These are phyloP conservation scores for Nicotiana tomentosiformis DNA, from an alignment of 257 asterid species.

Conservation along the genomic window DNA sequence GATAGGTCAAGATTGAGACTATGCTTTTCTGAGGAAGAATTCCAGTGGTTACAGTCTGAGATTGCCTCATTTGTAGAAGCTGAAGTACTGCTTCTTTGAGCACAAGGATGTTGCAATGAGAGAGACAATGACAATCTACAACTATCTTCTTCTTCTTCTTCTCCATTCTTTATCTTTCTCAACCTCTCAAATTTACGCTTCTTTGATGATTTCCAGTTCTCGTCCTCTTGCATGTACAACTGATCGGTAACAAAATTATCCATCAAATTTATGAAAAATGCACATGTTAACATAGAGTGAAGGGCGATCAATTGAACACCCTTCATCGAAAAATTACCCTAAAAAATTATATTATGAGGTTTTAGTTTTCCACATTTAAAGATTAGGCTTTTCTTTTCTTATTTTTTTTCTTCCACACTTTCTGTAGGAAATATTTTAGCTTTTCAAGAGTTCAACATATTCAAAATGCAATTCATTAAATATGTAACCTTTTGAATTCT, in stretches of 20 bases:
- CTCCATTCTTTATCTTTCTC: background rate
- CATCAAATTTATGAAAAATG: background rate
- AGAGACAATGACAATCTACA: conserved; percentile 53
- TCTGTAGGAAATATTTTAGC: no score
- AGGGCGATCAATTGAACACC: no score
- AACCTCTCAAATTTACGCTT: conserved; percentile 12
- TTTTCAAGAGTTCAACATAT: no score
- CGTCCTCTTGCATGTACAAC: conserved; percentile 4
- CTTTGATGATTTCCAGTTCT: background rate
- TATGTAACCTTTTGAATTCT: no score
- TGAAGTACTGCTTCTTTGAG: no score
- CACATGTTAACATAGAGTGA: background rate
- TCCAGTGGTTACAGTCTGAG: background rate
- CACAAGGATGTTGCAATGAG: conserved; percentile 33
- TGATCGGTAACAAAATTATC: background rate
- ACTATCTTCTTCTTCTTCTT: conserved; percentile 26
- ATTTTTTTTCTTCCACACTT: no score
- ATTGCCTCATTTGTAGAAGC: conserved; percentile 41
- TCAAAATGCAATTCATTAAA: no score
- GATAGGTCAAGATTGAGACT: conserved; percentile 50
- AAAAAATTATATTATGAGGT: no score
- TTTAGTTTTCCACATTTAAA: no score
- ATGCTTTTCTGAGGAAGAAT: conserved; percentile 16
- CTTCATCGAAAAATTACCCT: no score
- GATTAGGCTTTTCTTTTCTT: no score